These are phyloP conservation scores for Apiospora pterosperma DNA, from an alignment of 2,329 filamentous ascomycete species.

Conservation along the genomic window DNA sequence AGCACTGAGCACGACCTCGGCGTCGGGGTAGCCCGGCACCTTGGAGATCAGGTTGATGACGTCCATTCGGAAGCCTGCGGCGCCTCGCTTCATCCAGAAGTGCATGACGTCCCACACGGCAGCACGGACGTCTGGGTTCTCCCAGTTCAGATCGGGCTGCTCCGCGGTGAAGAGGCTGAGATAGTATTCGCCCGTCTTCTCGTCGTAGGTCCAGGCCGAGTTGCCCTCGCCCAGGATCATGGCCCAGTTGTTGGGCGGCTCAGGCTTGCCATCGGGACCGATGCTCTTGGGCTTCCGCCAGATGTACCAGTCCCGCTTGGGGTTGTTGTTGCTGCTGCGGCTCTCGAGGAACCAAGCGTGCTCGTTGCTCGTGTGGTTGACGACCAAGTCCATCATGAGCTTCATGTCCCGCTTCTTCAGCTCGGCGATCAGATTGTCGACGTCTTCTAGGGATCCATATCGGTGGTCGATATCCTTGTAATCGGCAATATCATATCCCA, in stretches of 20 bases:
- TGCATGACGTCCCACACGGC: slow-evolving; percentile 72
- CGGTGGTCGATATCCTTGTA: slow-evolving; percentile 63
- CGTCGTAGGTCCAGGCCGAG: slow-evolving; percentile 68
- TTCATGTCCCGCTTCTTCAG: slow-evolving; percentile 63
- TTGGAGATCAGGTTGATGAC: slow-evolving; percentile 74
- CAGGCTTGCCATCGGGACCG: slow-evolving; percentile 53
- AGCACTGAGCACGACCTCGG: slow-evolving; percentile 46
- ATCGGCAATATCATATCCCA: slow-evolving; percentile 69
- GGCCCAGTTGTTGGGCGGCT: slow-evolving; percentile 76
- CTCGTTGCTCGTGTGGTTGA: slow-evolving; percentile 74
- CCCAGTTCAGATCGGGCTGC: slow-evolving; percentile 87
- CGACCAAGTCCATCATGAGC: slow-evolving; percentile 70
- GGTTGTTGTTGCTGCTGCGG: slow-evolving; percentile 54
- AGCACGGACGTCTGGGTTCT: slow-evolving; percentile 62
- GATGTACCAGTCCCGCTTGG: slow-evolving; percentile 69
- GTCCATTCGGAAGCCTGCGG: slow-evolving; percentile 72
- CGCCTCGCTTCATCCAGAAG: slow-evolving; percentile 75
- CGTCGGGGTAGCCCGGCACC: slow-evolving; percentile 54
- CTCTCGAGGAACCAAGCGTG: slow-evolving; percentile 71
- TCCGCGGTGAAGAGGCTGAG: slow-evolving; percentile 71
- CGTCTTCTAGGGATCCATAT: slow-evolving; percentile 65
- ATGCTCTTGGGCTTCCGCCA: slow-evolving; percentile 50
- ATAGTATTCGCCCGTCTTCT: slow-evolving; percentile 71
- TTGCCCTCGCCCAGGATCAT: slow-evolving; percentile 56
- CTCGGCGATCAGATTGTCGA: slow-evolving; percentile 58